Percentiles rank a stretch among this genome's conserved stretches.
phyloP scores from a whole-genome alignment of 2,329 filamentous ascomycete species.

The Diplodia mutila region DNA sequence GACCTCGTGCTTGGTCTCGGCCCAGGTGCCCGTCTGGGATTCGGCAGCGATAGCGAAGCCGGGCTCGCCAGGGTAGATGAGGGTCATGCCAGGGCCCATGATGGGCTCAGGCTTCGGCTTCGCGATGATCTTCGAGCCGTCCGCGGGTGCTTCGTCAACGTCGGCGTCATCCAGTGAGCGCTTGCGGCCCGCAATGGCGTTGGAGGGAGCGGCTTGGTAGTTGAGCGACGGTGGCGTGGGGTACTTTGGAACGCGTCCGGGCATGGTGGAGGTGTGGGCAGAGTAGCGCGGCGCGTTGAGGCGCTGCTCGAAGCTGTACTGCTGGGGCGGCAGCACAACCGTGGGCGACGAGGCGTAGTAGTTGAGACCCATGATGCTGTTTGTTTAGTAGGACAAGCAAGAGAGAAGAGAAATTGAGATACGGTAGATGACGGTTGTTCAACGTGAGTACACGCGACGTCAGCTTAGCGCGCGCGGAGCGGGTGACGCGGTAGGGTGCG shows the following conservation, averaged over 20 bases:
- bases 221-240: constrained; percentile 49
- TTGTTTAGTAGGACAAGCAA: constrained; percentile 41
- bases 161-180: constrained; percentile 78
- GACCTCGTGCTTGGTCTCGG: constrained; percentile 65
- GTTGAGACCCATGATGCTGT: constrained; percentile 49
- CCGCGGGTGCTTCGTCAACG: constrained; percentile 59
- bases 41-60: constrained; percentile 64
- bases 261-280: constrained; percentile 37
- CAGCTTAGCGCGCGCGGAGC: constrained; percentile 24
- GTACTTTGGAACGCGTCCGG: constrained; percentile 43
- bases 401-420: constrained; percentile 24
- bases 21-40: constrained; percentile 73
- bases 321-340: constrained; percentile 50
- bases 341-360: constrained; percentile 54
- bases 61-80: constrained; percentile 66
- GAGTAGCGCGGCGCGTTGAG: constrained; percentile 31
- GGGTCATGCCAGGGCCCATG: constrained; percentile 73
- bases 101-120: constrained; percentile 68
- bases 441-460: constrained; percentile 17
- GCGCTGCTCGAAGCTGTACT: constrained; percentile 36
- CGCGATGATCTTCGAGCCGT: constrained; percentile 54
- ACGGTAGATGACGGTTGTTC: constrained; percentile 14
- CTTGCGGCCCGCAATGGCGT: constrained; percentile 66
- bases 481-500: constrained; percentile 27
- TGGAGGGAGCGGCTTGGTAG: constrained; percentile 46